These are phyloP conservation scores for Moringa oleifera DNA, from an alignment of 345 rosid genomes.

Conservation along the genomic window DNA sequence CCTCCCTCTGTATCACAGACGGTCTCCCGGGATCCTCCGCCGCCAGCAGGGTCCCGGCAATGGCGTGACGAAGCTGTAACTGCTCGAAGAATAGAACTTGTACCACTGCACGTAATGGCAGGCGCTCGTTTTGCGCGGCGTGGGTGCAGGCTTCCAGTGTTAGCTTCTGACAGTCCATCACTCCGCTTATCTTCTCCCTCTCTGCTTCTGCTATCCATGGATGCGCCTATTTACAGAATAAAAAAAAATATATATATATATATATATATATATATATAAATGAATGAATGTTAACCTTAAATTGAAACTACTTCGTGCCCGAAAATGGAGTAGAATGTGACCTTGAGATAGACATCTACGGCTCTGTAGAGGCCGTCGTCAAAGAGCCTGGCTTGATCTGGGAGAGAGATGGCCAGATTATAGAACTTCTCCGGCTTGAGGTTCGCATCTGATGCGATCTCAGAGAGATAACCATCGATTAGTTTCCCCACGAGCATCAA, in stretches of 20 bases:
- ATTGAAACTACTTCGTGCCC: background rate
- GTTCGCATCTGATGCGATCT: slow-evolving; percentile 90
- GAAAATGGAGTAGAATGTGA: slow-evolving; percentile 4
- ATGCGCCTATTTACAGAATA: slow-evolving; percentile 53
- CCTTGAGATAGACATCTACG: slow-evolving; percentile 93
- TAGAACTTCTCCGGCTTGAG: slow-evolving; percentile 75
- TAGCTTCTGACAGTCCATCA: slow-evolving; percentile 84
- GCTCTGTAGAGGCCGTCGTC: slow-evolving; percentile 98
- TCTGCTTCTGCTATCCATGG: slow-evolving; percentile 80
- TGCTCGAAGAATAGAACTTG: slow-evolving; percentile 98
- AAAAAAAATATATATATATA: background rate
- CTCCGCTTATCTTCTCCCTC: slow-evolving; percentile 79
- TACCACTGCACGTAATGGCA: slow-evolving; percentile 88
- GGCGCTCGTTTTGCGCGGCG: slow-evolving; percentile 97
- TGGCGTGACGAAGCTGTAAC: slow-evolving; percentile 85
- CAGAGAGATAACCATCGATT: slow-evolving; percentile 85
- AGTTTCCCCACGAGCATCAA: slow-evolving; percentile 85
- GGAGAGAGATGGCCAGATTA: slow-evolving; percentile 62
- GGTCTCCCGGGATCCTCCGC: slow-evolving; percentile 50
- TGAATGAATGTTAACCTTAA: background rate
- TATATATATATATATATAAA: too few relatives aligned
- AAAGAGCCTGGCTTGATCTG: slow-evolving; percentile 79
- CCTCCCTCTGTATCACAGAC: slow-evolving; percentile 26
- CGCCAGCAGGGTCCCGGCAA: slow-evolving; percentile 72
- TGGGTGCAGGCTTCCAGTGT: slow-evolving; percentile 97